A percentile compares a stretch with the other conserved stretches of the same genome.
Evolutionary conservation across 2,329 filamentous ascomycete species (phyloP).

Genomic region (Xylaria sp.): DNA sequence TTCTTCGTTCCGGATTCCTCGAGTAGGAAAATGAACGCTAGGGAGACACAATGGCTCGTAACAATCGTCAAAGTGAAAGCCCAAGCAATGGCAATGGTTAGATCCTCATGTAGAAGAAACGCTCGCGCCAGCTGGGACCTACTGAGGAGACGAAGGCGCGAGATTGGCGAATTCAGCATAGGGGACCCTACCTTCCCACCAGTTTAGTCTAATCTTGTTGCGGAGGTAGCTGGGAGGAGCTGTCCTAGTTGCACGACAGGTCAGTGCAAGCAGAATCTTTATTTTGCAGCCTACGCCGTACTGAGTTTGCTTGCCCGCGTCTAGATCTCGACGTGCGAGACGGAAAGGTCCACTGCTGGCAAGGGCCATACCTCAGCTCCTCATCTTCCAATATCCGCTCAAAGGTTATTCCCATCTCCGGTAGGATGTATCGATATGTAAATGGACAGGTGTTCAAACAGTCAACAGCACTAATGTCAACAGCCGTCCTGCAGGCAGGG

Average conservation of each 20-base stretch:
- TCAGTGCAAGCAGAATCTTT: neutral
- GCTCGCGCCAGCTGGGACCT: too few relatives aligned
- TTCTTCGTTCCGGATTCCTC: too few relatives aligned
- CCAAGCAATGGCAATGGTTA: too few relatives aligned
- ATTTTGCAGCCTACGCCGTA: neutral
- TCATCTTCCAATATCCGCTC: conserved; percentile 3
- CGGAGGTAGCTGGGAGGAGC: neutral
- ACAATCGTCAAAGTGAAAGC: too few relatives aligned
- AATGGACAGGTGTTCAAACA: conserved; percentile 41
- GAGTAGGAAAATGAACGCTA: too few relatives aligned
- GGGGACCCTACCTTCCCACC: conserved; percentile 23
- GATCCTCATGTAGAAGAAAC: too few relatives aligned
- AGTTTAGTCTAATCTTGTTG: neutral
- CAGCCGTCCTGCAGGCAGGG: conserved; percentile 36
- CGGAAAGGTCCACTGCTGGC: neutral
- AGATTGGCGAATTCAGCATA: conserved; percentile 24
- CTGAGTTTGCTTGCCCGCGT: neutral
- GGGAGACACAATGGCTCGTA: too few relatives aligned
- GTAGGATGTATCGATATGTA: neutral
- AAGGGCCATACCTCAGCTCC: neutral
- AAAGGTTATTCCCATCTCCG: too few relatives aligned
- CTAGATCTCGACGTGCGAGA: neutral
- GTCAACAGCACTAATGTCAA: conserved; percentile 38
- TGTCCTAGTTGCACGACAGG: neutral
- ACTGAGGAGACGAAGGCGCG: too few relatives aligned